These are phyloP conservation scores for Geotrichum klebahnii DNA, from an alignment of 1,139 yeast genomes.

Conservation along the genomic window DNA sequence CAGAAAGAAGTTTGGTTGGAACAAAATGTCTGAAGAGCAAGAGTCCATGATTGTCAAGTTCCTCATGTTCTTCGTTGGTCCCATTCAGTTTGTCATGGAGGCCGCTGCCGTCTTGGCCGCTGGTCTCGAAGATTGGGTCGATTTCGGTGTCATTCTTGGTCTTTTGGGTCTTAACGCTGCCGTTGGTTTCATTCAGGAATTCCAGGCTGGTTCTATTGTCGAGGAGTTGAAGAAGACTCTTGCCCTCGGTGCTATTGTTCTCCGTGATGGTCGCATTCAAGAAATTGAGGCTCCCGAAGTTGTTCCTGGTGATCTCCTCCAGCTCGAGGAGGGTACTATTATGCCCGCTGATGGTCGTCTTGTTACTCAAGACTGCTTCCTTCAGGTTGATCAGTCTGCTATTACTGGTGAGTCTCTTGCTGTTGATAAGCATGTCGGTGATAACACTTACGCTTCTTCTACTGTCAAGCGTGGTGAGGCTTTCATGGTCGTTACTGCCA, in stretches of 20 bases:
- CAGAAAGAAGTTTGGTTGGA: slow-evolving; percentile 90
- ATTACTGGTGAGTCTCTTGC: slow-evolving; percentile 98
- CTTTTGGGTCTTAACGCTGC: slow-evolving; percentile 80
- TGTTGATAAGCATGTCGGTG: slow-evolving; percentile 89
- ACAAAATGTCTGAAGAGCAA: slow-evolving; percentile 91
- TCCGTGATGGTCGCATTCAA: slow-evolving; percentile 60
- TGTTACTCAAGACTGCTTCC: slow-evolving; percentile 79
- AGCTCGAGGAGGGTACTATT: slow-evolving; percentile 75
- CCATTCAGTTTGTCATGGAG: slow-evolving; percentile 98
- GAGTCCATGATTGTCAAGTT: slow-evolving; percentile 82
- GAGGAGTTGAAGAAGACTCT: slow-evolving; percentile 45
- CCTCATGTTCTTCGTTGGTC: slow-evolving; percentile 92
- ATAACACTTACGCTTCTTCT: slow-evolving; percentile 85
- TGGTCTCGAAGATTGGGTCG: slow-evolving; percentile 98
- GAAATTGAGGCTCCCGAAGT: slow-evolving; percentile 66
- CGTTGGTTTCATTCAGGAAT: slow-evolving; percentile 97
- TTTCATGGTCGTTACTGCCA: slow-evolving; percentile 90
- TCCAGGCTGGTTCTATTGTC: slow-evolving; percentile 52
- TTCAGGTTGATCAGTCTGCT: slow-evolving; percentile 96
- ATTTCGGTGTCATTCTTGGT: slow-evolving; percentile 96
- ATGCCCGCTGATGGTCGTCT: slow-evolving; percentile 91
- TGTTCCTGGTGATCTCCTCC: slow-evolving; percentile 77
- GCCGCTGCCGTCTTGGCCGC: slow-evolving; percentile 96
- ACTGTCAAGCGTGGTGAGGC: slow-evolving; percentile 97
- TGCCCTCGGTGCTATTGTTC: slow-evolving; percentile 53